These are phyloP conservation scores for Lipomyces yamadae DNA, from an alignment of 805 yeast species.

Conservation along the genomic window DNA sequence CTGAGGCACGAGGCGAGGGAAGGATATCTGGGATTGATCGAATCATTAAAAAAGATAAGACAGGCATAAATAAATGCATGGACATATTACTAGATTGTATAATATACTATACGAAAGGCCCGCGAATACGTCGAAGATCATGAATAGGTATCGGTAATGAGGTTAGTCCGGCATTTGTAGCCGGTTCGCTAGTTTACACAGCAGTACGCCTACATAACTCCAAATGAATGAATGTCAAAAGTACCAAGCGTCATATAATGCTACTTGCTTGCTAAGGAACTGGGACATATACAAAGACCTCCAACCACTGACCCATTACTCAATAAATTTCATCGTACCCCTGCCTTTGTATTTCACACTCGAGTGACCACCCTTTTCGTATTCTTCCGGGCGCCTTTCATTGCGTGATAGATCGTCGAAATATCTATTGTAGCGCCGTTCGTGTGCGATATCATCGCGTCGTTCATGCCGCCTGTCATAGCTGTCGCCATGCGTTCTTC, in stretches of 20 bases:
- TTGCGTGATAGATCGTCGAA: background rate
- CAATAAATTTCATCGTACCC: background rate
- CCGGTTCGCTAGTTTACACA: background rate
- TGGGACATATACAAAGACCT: background rate
- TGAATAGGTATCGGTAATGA: no score
- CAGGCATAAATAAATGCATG: slow-evolving; percentile 15
- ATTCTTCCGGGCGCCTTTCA: background rate
- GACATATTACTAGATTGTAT: background rate
- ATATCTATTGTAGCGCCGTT: background rate
- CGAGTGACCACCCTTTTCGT: background rate
- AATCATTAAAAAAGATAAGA: slow-evolving; percentile 31
- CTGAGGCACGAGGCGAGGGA: slow-evolving; percentile 35
- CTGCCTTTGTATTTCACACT: background rate
- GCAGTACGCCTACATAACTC: background rate
- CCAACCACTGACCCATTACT: background rate
- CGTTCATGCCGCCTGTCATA: background rate
- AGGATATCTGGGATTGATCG: slow-evolving; percentile 31
- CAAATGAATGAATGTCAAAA: slow-evolving; percentile 5
- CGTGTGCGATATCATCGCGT: background rate
- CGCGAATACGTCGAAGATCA: no score
- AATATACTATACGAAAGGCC: background rate
- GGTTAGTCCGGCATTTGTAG: background rate
- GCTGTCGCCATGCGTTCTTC: background rate
- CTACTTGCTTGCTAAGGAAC: background rate
- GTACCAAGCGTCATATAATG: background rate